Conservation (phyloP, 768 basidiomycete species). For the Boletus edulis region DNA sequence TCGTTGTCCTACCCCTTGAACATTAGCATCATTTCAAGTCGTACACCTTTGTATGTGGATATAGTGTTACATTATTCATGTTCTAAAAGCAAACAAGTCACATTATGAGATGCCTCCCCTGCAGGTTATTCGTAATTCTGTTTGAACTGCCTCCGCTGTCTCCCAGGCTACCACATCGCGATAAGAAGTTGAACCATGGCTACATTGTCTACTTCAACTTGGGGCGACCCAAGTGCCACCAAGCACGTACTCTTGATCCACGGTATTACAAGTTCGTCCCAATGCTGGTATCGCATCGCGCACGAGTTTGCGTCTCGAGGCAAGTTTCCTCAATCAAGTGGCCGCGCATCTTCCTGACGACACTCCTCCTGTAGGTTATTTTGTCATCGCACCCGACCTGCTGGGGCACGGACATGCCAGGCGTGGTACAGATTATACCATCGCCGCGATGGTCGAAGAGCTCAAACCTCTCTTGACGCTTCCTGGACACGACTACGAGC, state of each 20-base stretch:
- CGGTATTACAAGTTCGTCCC: constrained; percentile 13
- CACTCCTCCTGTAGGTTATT: constrained; percentile 14
- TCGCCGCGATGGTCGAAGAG: constrained; percentile 11
- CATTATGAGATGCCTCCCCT: neutral
- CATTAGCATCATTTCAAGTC: constrained; percentile 16
- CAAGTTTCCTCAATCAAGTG: neutral
- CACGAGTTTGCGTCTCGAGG: constrained; percentile 16
- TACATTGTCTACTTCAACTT: constrained; percentile 8
- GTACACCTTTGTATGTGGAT: constrained; percentile 14
- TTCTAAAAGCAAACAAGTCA: constrained; percentile 15
- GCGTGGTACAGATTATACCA: constrained; percentile 10
- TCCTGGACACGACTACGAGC: neutral
- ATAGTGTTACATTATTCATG: constrained; percentile 28
- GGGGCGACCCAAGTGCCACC: constrained; percentile 17
- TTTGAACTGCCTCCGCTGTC: neutral
- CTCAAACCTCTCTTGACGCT: constrained; percentile 8
- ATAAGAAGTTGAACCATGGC: neutral
- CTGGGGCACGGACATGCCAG: constrained; percentile 19
- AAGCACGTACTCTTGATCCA: constrained; percentile 22
- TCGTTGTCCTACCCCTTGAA: constrained; percentile 3
- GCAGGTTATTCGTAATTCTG: neutral
- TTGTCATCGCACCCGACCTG: constrained; percentile 21
- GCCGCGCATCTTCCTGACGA: neutral
- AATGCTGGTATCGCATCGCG: constrained; percentile 15
- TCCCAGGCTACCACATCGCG: neutral